Percentiles rank a stretch among this genome's conserved stretches.
phyloP scores from a whole-genome alignment of 495 filamentous ascomycete species.

The Hyaloscypha variabilis region DNA sequence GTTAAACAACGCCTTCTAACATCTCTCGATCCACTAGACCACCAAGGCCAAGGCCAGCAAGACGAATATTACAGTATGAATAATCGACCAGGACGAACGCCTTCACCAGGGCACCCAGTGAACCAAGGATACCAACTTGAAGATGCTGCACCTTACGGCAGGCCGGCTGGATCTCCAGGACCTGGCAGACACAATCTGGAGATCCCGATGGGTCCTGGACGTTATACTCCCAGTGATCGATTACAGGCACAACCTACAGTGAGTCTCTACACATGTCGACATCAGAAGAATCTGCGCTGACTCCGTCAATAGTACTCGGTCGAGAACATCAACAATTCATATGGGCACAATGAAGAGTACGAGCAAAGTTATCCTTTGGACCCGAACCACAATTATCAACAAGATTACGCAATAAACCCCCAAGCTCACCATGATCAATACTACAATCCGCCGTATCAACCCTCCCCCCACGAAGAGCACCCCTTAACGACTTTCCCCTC shows the following conservation, averaged over 20 bases:
- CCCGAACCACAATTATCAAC: constrained; percentile 46
- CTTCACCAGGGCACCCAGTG: constrained; percentile 56
- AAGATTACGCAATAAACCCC: constrained; percentile 77
- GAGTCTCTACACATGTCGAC: constrained; percentile 34
- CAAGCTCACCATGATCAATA: constrained; percentile 86
- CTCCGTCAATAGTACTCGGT: constrained; percentile 67
- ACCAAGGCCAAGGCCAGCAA: constrained; percentile 38
- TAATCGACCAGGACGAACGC: constrained; percentile 53
- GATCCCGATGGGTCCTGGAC: constrained; percentile 64
- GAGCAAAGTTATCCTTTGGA: constrained; percentile 48
- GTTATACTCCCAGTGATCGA: constrained; percentile 58
- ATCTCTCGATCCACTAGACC: constrained; percentile 18
- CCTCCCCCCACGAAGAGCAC: constrained; percentile 56
- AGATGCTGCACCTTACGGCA: constrained; percentile 49
- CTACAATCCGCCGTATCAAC: constrained; percentile 80
- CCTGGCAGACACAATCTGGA: constrained; percentile 55
- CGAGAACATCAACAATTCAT: constrained; percentile 72
- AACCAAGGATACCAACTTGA: constrained; percentile 71
- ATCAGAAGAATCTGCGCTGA: constrained; percentile 1
- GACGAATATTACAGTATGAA: constrained; percentile 65
- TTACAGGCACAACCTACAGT: constrained; percentile 74
- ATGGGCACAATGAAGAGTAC: constrained; percentile 68
- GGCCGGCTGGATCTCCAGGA: constrained; percentile 27
- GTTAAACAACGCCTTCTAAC: constrained; percentile 20
- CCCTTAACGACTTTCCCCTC: constrained; percentile 24